A percentile compares a stretch with the other conserved stretches of the same genome.
These are phyloP conservation scores for Solanum virginianum DNA, from an alignment of 257 asterid genomes.

Conservation along the genomic window DNA sequence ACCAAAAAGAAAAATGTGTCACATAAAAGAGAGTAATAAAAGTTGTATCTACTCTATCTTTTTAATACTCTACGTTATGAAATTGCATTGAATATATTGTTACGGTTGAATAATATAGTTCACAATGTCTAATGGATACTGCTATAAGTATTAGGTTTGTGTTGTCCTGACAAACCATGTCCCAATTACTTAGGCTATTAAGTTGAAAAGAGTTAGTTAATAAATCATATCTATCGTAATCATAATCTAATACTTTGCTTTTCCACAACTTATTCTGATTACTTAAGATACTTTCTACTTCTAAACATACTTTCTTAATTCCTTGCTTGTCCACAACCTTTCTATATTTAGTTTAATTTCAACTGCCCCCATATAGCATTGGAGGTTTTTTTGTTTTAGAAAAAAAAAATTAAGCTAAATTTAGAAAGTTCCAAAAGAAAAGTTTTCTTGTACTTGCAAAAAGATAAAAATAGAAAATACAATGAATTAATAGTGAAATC, in stretches of 20 bases:
- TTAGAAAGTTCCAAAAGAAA: background rate
- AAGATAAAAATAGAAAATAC: too few species aligned
- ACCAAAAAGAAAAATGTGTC: too few species aligned
- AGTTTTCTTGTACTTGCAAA: background rate
- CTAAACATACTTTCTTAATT: background rate
- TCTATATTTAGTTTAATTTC: background rate
- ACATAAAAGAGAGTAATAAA: too few species aligned
- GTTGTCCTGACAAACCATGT: background rate
- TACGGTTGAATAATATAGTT: too few species aligned
- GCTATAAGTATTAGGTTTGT: background rate
- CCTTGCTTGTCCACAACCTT: background rate
- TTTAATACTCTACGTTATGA: too few species aligned
- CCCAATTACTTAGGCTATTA: background rate
- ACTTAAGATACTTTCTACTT: background rate
- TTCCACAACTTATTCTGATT: background rate
- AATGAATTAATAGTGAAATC: background rate
- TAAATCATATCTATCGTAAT: background rate
- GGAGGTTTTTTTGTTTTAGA: background rate
- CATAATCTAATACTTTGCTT: background rate
- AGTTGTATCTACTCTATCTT: too few species aligned
- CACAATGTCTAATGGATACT: too few species aligned
- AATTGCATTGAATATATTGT: too few species aligned
- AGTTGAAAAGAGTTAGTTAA: background rate
- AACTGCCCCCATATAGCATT: background rate
- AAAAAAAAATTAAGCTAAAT: background rate